Evolutionary conservation across 805 yeast species (phyloP), one percentile per base, ranked within the genome.

Genomic region (Lachancea thermotolerans): DNA sequence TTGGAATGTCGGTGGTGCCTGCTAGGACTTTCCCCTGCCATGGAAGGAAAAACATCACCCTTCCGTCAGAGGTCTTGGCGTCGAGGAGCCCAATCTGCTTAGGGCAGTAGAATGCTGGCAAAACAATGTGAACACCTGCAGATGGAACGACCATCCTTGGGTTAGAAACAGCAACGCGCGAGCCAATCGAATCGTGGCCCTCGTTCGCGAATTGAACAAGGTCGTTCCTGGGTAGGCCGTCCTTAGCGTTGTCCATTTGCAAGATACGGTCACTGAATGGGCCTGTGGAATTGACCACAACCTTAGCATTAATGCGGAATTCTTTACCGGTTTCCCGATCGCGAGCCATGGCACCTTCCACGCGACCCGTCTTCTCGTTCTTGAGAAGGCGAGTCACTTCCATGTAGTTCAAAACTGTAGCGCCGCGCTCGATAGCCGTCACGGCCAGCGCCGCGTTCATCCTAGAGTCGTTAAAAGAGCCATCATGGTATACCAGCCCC

Each of bases 1-100:
- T 68, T 37, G 96, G 95, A 42, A 87, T 83, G 70, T 90, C 98
- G 45, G 98, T 90, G 49, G 98, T 90, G 64, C 98, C 98, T 47
- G 96, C 96, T 53, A 90, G 74, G 30, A 90, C 95, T 65, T 89
- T 85, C 5, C 96, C 96, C 72, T 89, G 96, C 97, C 97, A 90
- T 56, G 98, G 98, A 65, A 90, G 73, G 73, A 91, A 90, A 70
- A 90, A 90, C 85, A 91, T 85, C 43, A 90, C 97, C 68, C 98
- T 81, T 47, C 97, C 97, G 64, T 90, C 98, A 30, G 91, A 73
- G 39, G 98, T 90, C 38, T 86, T 77, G 39, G 96, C 95, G 67
- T 90, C 97, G 48, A 90, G 74, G 51, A 90, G 73, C 51, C 98
- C 98, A 75, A 87, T 77, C 52, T 81, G 81, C 61, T 77, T 76